These are phyloP conservation scores for Talaromyces sp. DNA, from an alignment of 2,329 filamentous ascomycete species.

Conservation along the genomic window DNA sequence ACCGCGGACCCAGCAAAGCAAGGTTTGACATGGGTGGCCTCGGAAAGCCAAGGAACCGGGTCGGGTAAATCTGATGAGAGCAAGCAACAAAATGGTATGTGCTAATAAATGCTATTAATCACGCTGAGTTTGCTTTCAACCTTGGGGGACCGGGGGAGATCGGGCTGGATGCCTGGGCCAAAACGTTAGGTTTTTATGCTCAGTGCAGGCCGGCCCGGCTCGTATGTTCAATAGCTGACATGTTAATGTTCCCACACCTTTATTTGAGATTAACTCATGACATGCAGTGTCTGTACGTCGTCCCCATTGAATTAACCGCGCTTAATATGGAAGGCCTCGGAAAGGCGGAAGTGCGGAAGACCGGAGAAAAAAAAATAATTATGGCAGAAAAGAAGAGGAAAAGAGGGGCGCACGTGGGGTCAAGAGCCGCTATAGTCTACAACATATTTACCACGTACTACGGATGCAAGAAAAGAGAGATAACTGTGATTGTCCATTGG, in stretches of 20 bases:
- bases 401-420: not conserved
- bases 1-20: not conserved
- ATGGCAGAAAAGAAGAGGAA: not conserved
- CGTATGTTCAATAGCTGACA: not conserved
- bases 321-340: not conserved
- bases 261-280: not conserved
- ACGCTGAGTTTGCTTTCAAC: not conserved
- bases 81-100: not conserved
- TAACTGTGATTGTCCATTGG: too few species aligned
- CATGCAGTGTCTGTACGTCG: not conserved
- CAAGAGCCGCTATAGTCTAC: not conserved
- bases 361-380: not conserved
- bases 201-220: not conserved
- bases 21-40: not conserved
- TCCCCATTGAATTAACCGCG: not conserved
- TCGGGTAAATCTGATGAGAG: not conserved
- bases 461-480: too few species aligned
- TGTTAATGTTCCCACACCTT: not conserved
- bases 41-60: not conserved
- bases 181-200: not conserved
- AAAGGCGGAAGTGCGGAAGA: not conserved
- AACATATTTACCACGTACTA: not conserved
- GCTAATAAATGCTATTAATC: not conserved
- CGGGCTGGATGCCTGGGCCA: not conserved
- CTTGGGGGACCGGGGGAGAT: not conserved